phyloP scores from a whole-genome alignment of 257 asterid species.

The Rehmannia glutinosa region DNA sequence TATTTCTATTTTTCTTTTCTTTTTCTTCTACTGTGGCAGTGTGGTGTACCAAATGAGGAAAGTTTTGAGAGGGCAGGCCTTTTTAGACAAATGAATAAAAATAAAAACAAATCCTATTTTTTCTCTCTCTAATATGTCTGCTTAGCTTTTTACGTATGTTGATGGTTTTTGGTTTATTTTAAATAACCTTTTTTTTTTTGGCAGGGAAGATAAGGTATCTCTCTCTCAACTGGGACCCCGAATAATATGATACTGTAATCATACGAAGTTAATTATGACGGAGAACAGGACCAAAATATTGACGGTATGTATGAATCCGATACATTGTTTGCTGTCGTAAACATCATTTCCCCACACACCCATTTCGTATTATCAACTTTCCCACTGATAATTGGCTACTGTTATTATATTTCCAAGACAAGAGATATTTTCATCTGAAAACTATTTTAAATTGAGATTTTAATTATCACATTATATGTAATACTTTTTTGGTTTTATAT shows the following conservation, averaged over 20 bases:
- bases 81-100: too few species aligned
- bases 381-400: too few species aligned
- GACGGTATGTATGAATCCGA: background rate
- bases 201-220: background rate
- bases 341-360: background rate
- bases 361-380: too few species aligned
- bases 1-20: background rate
- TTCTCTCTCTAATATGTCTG: background rate
- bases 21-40: too few species aligned
- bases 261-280: background rate
- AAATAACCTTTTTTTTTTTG: background rate
- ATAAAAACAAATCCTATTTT: too few species aligned
- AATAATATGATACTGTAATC: background rate
- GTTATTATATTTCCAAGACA: too few species aligned
- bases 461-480: too few species aligned
- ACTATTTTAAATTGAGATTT: too few species aligned
- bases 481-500: too few species aligned
- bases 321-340: background rate
- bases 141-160: background rate
- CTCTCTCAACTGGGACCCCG: background rate
- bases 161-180: background rate
- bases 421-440: too few species aligned
- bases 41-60: conserved; percentile 18
- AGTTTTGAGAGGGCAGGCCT: conserved; percentile 4
- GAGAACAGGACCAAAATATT: background rate